Conservation (phyloP, 768 basidiomycete species). For the Amanita rimosa region DNA sequence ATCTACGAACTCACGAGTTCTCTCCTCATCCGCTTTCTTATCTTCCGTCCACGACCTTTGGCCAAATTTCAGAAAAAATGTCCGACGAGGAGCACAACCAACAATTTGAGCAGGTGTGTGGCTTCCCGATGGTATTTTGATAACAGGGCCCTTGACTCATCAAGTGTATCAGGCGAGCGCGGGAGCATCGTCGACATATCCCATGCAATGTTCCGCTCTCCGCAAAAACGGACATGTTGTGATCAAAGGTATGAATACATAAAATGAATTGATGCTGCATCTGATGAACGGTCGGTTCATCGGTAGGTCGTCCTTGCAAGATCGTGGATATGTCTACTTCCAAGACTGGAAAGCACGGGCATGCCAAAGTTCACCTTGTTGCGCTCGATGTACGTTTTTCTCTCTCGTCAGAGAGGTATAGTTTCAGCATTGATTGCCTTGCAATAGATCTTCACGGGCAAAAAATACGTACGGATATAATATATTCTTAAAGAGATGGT, state of each 20-base stretch:
- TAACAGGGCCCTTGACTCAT: not conserved
- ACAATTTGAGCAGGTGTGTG: slow-evolving; percentile 73
- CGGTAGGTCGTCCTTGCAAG: slow-evolving; percentile 85
- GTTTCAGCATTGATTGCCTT: slow-evolving; percentile 9
- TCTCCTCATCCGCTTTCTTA: slow-evolving; percentile 10
- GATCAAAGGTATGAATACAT: slow-evolving; percentile 60
- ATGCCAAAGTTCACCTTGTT: slow-evolving; percentile 98
- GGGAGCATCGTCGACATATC: slow-evolving; percentile 70
- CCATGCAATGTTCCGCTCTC: slow-evolving; percentile 95
- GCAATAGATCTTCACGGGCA: slow-evolving; percentile 92
- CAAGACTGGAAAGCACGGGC: slow-evolving; percentile 99
- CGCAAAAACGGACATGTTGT: slow-evolving; percentile 90
- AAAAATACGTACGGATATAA: slow-evolving; percentile 69
- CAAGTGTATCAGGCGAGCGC: slow-evolving; percentile 41
- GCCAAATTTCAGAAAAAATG: slow-evolving; percentile 32
- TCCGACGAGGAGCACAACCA: slow-evolving; percentile 87
- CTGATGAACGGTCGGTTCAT: slow-evolving; percentile 2
- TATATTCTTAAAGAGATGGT: not conserved
- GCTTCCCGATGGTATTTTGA: not conserved
- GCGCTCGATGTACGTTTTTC: slow-evolving; percentile 80
- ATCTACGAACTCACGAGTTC: slow-evolving; percentile 10
- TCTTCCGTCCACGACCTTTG: slow-evolving; percentile 7
- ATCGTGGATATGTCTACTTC: slow-evolving; percentile 99
- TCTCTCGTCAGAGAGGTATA: not conserved
- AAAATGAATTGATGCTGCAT: not conserved